Evolutionary conservation across 2,329 filamentous ascomycete genomes (phyloP), one percentile per base, ranked within the genome.

Genomic region (Pyricularia pennisetigena): DNA sequence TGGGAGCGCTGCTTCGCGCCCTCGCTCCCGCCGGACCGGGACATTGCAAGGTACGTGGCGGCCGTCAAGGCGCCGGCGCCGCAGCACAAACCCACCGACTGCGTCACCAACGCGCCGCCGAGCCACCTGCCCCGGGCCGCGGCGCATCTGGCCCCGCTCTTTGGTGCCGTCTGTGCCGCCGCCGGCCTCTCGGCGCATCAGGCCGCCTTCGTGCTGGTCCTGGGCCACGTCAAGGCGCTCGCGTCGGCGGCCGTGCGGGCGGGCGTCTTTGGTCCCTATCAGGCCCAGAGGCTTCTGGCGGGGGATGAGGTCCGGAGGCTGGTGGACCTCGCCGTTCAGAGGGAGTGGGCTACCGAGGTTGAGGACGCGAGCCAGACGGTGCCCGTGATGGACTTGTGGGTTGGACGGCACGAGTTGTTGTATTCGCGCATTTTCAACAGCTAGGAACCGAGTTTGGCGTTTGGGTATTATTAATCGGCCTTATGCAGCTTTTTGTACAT

Each of bases 341-440:
- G 85, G 69, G 88, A 89, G 73, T 89, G 86, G 86, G 72, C 81
- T 16, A 86, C 81, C 69, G 76, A 73, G 1, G 80, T 89, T 0
- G 88, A 90, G 69, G 85, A 89, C 70, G 91, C 91, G 3, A 90
- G 89, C 5, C 90, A 94, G 80, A 88, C 82, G 68, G 88, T 93
- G 70, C 92, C 92, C 0, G 85, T 88, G 1, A 88, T 94, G 85
- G 92, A 95, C 79, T 76, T 95, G 35, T 95, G 92, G 91, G 83
- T 93, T 74, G 92, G 92, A 3, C 84, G 92, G 75, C 92, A 95
- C 77, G 92, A 95, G 82, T 81, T 92, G 75, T 77, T 95, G 71
- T 95, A 95, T 77, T 94, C 91, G 69, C 86, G 92, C 73, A 94
- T 95, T 68, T 95, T 95, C 75, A 95, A 95, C 78, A 94, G 91